Evolutionary conservation across 2,329 filamentous ascomycete species (phyloP).

Genomic region (Aureobasidium sp.): DNA sequence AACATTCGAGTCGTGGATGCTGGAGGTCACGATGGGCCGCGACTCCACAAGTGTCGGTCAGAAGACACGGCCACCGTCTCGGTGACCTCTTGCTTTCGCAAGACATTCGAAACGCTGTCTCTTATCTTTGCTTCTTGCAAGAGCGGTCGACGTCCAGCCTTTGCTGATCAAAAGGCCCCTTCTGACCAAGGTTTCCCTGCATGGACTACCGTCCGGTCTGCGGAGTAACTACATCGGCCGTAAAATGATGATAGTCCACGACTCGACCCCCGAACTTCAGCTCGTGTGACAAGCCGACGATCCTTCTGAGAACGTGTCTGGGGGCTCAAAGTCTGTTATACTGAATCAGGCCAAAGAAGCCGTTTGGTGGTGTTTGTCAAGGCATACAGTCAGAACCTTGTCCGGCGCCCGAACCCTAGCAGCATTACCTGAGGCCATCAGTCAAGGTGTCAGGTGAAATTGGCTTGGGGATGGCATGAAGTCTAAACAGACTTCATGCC

Average conservation of each 20-base stretch:
- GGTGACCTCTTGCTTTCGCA: background rate
- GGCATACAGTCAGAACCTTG: background rate
- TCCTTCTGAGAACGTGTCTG: background rate
- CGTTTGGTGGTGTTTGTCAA: background rate
- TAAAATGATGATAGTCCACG: background rate
- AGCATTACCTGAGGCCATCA: background rate
- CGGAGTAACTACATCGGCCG: background rate
- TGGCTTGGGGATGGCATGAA: background rate
- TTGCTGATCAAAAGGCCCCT: background rate
- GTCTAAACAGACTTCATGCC: background rate
- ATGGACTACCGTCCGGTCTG: background rate
- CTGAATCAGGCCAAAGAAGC: background rate
- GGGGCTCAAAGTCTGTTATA: background rate
- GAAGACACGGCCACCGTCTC: background rate
- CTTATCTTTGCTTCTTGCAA: background rate
- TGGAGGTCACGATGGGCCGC: background rate
- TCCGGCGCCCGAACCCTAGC: background rate
- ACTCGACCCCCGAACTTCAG: background rate
- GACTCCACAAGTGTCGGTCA: background rate
- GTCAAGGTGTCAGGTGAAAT: background rate
- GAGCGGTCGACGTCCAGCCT: background rate
- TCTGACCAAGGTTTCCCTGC: background rate
- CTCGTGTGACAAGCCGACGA: background rate
- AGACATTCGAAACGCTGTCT: background rate
- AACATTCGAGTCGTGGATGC: background rate